phyloP scores from a whole-genome alignment of 1,284 basidiomycete genomes.

The Pisolithus thermaeus region DNA sequence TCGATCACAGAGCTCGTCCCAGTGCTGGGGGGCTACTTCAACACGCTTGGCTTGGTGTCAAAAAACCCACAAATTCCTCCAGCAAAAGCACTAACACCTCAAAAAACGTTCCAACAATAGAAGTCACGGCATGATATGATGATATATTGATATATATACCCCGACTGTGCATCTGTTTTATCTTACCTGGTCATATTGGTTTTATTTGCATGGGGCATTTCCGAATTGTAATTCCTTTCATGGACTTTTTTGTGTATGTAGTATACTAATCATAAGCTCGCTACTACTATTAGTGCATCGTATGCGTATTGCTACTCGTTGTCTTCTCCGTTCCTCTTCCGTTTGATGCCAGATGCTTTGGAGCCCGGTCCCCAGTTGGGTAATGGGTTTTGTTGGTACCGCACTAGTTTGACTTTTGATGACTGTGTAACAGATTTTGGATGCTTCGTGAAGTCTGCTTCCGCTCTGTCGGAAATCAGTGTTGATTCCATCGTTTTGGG shows the following conservation, averaged over 20 bases:
- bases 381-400: conserved; percentile 90
- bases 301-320: conserved; percentile 2
- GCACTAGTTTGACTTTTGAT: conserved; percentile 69
- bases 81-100: conserved; percentile 8
- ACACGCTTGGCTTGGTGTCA: conserved; percentile 63
- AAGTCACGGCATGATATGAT: conserved; percentile 21
- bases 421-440: conserved; percentile 55
- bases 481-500: conserved; percentile 8
- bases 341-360: conserved; percentile 45
- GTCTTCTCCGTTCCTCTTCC: conserved; percentile 43
- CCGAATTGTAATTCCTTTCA: not conserved
- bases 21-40: conserved; percentile 71
- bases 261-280: not conserved
- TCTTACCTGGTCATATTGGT: not conserved
- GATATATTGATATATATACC: not conserved
- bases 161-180: not conserved
- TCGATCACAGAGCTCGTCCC: conserved; percentile 79
- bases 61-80: conserved; percentile 26
- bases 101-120: conserved; percentile 25
- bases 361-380: conserved; percentile 90
- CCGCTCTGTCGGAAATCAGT: conserved; percentile 38
- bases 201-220: not conserved
- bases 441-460: conserved; percentile 72
- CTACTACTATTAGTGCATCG: not conserved
- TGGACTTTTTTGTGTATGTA: not conserved